A percentile compares a stretch with the other conserved stretches of the same genome.
These are phyloP conservation scores for Crithidia sp. DNA, from an alignment of 208 protist genomes.

Conservation along the genomic window DNA sequence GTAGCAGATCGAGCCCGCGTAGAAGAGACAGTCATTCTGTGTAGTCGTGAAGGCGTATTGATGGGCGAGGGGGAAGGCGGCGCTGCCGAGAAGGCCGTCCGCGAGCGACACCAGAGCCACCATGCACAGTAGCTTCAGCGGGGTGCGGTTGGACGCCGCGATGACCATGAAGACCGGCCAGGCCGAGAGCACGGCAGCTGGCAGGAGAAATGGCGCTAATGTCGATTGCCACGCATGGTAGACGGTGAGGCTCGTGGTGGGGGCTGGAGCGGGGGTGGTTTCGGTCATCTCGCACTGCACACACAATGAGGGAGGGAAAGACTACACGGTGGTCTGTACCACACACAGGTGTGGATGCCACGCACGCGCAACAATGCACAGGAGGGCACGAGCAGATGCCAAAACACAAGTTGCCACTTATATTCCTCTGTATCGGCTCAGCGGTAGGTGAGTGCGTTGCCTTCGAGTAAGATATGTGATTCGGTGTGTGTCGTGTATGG, in stretches of 20 bases:
- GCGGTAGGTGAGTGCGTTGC: too few relatives aligned
- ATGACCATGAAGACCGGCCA: slow-evolving; percentile 20
- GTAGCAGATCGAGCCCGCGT: slow-evolving; percentile 18
- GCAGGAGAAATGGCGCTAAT: slow-evolving; percentile 16
- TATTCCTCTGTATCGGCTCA: too few relatives aligned
- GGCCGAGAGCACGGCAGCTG: slow-evolving; percentile 15
- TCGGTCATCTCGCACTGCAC: too few relatives aligned
- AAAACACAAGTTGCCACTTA: too few relatives aligned
- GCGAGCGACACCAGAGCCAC: slow-evolving; percentile 16
- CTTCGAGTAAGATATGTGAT: too few relatives aligned
- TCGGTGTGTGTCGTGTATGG: too few relatives aligned
- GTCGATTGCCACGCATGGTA: slow-evolving; percentile 23
- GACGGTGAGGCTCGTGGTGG: neutral
- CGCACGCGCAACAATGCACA: too few relatives aligned
- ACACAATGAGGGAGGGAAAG: neutral
- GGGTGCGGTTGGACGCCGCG: neutral
- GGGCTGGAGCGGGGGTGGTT: neutral
- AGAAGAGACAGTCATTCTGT: slow-evolving; percentile 17
- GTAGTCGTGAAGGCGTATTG: slow-evolving; percentile 25
- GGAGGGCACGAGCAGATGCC: too few relatives aligned
- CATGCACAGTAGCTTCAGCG: slow-evolving; percentile 20
- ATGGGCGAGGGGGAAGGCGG: slow-evolving; percentile 20
- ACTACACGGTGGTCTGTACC: too few relatives aligned
- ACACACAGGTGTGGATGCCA: too few relatives aligned
- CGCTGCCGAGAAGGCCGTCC: slow-evolving; percentile 27